Base-by-base conservation (phyloP, 2,329 filamentous ascomycete genomes). In the Aureobasidium sp. region DNA sequence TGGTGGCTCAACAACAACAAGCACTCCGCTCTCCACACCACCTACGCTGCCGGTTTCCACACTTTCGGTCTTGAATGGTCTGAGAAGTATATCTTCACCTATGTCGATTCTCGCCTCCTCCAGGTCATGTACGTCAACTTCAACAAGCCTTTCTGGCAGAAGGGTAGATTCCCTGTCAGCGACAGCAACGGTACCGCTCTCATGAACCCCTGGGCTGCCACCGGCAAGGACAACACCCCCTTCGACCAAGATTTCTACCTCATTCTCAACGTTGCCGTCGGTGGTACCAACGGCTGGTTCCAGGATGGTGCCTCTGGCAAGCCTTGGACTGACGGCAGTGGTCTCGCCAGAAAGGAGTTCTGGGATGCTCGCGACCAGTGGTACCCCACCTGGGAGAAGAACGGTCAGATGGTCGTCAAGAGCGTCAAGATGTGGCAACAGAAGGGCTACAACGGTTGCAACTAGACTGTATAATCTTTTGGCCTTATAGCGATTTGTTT, bases 1-100 rank as follows among this genome's bases (percentile, higher is more conserved):
- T 95, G 87, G 87, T 94, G 88, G 88, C 82, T 84, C 67, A 93
- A 89, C 65, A 92, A 91, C 73, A 85, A 87, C 71, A 93, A 92
- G 79, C 84, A 85, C 60, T 77, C 81, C 65, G 87, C 89, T 12
- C 80, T 91, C 34, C 90, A 91, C 76, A 89, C 87, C 5, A 90
- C 88, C 1, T 95, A 87, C 73, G 75, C 85, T 36, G 75, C 78
- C 1, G 82, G 76, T 27, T 90, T 86, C 77, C 89, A 95, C 77
- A 90, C 83, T 0, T 95, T 86, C 69, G 90, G 90, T 15, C 74
- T 95, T 2, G 90, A 95, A 75, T 95, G 90, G 90, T 91, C 85
- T 57, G 83, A 93, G 68, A 93, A 92, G 74, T 94, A 95, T 73
- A 78, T 94, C 64, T 95, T 93, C 78, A 92, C 89, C 27, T 95